Evolutionary conservation across 2,329 filamentous ascomycete species (phyloP), one percentile per base, ranked within the genome.

Genomic region (Calcarisporium arbuscula): DNA sequence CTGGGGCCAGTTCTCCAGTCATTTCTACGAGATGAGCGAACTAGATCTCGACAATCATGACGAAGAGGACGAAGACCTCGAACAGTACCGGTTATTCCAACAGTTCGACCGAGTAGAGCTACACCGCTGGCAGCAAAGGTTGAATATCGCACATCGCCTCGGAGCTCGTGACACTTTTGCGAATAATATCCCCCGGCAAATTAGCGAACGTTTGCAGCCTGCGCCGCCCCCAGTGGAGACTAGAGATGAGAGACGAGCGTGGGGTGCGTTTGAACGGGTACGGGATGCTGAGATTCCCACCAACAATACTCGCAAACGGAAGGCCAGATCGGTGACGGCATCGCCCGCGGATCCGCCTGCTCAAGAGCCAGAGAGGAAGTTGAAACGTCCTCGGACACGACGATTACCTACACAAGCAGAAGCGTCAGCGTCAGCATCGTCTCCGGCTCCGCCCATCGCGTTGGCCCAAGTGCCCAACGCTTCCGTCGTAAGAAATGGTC

Each of bases 191-290:
- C 65, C 71, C 4, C 60, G 61, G 5, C 60, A 64, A 27, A 74
- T 85, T 28, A 79, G 80, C 36, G 71, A 80, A 39, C 72, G 80
- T 29, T 64, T 80, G 30, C 72, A 77, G 38, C 64, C 71, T 50
- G 62, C 65, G 12, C 73, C 74, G 21, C 72, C 78, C 27, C 76
- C 62, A 1, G 56, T 63, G 23, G 85, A 94, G 57, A 84, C 82
- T 7, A 65, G 80, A 27, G 88, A 95, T 47, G 88, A 94, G 57
- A 71, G 82, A 35, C 73, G 80, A 38, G 87, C 90, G 5, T 95
- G 90, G 92, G 86, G 88, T 42, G 87, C 85, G 15, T 81, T 96
- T 43, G 89, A 95, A 47, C 85, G 82, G 56, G 88, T 85, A 28
- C 75, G 86, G 44, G 82, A 89, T 41, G 72, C 75, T 14, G 73